Base-by-base conservation (phyloP, 257 asterid genomes). In the Osmanthus fragrans region DNA sequence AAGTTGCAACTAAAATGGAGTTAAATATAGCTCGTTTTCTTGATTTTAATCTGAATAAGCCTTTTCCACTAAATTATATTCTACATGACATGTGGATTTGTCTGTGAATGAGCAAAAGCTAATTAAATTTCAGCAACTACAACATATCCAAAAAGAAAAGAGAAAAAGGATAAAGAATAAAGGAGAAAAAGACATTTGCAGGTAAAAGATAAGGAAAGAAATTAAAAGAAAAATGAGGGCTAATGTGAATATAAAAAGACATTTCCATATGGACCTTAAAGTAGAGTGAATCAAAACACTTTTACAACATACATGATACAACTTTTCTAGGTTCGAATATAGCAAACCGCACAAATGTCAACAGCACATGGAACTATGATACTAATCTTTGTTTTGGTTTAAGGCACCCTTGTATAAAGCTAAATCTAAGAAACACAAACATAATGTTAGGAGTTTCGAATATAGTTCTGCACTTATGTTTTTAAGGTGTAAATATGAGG, bases 241-340 rank as follows among this genome's bases (percentile, higher is more conserved):
- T 56, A 29, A 19, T 19, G 32, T 21, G 40, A 64, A 73, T 71
- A 75, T 68, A 82, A 82, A 79, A 84, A 63, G 82, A 65, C 80
- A 80, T 54, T 29, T 49, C 74, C 88, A 78, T 85, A 87, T 84
- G 90, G 77, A 71, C 79, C 30, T 77, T 40, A 72, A 83, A 82
- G 83, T 80, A 37, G 68, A 71, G 73, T 51, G 68, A 74, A 80
- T 79, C 75, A 80, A 74, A 82, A 73, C 67, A 77, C 78, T 78
- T 77, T 67, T 77, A 77, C 56, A 79, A 70, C 34, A 79, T 71
- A 73, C n/a, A n/a, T n/a, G n/a, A n/a, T n/a, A n/a, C 69, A 33
- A 66, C 78, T 79, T 82, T 85, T 75, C 45, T 76, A 70, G 77
- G 70, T 69, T 68, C 75, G 11, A n/a, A 47, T 54, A 60, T 66